Evolutionary conservation across 768 basidiomycete species (phyloP).

Genomic region (Podaxis mareebaensis): DNA sequence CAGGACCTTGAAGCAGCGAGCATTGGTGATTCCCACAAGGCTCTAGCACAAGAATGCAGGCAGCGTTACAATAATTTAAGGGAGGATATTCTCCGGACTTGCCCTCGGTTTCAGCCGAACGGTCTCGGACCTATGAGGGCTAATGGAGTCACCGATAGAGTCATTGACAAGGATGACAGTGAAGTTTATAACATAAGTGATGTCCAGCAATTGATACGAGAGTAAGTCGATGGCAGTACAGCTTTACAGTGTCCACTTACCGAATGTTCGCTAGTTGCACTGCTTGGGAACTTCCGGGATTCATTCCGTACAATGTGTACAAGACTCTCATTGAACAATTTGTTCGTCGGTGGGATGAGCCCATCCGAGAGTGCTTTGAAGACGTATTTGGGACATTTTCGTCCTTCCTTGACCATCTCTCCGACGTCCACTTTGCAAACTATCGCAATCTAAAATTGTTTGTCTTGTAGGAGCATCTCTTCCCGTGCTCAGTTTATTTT

Average conservation of each 20-base stretch:
- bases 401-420: conserved; percentile 1
- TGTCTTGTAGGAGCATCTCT: conserved; percentile 12
- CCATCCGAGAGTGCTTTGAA: conserved; percentile 15
- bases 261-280: background rate
- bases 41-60: conserved; percentile 14
- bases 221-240: background rate
- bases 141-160: background rate
- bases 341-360: conserved; percentile 17
- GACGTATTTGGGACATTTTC: conserved; percentile 6
- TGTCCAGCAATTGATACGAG: conserved; percentile 7
- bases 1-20: conserved; percentile 22
- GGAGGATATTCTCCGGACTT: conserved; percentile 7
- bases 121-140: no score
- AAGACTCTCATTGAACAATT: conserved; percentile 18
- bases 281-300: conserved; percentile 18
- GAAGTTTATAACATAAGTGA: background rate
- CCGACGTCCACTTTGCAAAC: conserved; percentile 14
- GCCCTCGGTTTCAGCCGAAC: conserved; percentile 6
- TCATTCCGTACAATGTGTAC: conserved; percentile 17
- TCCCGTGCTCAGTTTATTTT: background rate
- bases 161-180: background rate
- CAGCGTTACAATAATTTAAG: background rate
- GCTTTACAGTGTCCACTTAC: background rate
- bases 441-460: conserved; percentile 10
- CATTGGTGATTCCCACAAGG: conserved; percentile 15